Evolutionary conservation across 2,329 filamentous ascomycete genomes (phyloP).

Genomic region (Davidsoniella australis): DNA sequence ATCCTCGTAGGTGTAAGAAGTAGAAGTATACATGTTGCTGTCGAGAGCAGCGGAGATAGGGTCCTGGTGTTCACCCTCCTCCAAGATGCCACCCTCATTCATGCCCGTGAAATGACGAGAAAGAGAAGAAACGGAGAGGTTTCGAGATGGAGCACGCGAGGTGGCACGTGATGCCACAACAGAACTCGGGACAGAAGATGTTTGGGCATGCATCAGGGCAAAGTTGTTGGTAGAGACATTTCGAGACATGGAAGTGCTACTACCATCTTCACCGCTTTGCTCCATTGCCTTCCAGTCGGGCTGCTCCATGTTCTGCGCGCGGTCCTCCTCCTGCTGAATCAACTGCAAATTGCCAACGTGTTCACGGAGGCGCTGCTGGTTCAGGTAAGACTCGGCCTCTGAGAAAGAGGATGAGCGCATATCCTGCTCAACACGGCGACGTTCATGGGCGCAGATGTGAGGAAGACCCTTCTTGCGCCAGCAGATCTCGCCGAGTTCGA

Average conservation of each 20-base stretch:
- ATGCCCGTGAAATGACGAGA: constrained; percentile 4
- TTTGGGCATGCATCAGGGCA: constrained; percentile 18
- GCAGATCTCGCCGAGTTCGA: constrained; percentile 81
- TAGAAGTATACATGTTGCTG: background rate
- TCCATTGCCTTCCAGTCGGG: constrained; percentile 67
- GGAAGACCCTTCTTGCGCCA: constrained; percentile 83
- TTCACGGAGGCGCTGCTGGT: constrained; percentile 40
- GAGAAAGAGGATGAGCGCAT: constrained; percentile 22
- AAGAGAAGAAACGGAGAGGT: constrained; percentile 28
- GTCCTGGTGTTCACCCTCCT: background rate
- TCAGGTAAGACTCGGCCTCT: constrained; percentile 36
- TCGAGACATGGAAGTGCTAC: constrained; percentile 25
- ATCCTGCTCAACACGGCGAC: constrained; percentile 60
- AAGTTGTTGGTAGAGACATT: constrained; percentile 26
- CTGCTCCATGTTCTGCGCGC: constrained; percentile 24
- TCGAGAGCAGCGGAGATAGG: background rate
- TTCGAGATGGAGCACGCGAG: constrained; percentile 31
- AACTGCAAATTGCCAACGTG: constrained; percentile 39
- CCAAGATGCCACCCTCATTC: background rate
- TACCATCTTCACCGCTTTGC: constrained; percentile 45
- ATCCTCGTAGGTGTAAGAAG: constrained; percentile 29
- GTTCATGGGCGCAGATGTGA: constrained; percentile 70
- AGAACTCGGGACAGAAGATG: constrained; percentile 23
- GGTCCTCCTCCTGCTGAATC: constrained; percentile 36
- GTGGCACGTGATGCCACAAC: constrained; percentile 24